Conservation (phyloP, 1,284 basidiomycete species). For the Ceratobasidium sp. region DNA sequence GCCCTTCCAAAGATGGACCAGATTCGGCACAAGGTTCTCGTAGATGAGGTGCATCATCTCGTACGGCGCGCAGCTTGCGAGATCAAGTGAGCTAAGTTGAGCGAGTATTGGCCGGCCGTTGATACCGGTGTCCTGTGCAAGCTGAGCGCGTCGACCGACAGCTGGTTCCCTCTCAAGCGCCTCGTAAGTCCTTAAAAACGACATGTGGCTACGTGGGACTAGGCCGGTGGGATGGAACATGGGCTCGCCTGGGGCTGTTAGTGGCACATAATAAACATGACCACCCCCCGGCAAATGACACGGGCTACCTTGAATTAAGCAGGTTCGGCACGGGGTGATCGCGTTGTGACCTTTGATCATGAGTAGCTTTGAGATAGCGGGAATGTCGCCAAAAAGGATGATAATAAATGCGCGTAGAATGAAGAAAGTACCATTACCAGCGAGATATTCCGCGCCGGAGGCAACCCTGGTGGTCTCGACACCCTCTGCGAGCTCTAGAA, state of each 20-base stretch:
- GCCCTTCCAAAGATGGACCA: conserved; percentile 22
- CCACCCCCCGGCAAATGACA: background rate
- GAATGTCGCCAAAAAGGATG: conserved; percentile 44
- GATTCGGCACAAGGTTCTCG: conserved; percentile 44
- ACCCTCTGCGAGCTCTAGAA: conserved; percentile 31
- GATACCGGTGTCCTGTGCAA: conserved; percentile 22
- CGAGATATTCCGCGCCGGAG: background rate
- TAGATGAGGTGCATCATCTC: conserved; percentile 46
- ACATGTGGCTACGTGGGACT: conserved; percentile 28
- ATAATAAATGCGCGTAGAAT: conserved; percentile 41
- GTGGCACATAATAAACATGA: conserved; percentile 34
- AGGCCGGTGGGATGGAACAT: conserved; percentile 6
- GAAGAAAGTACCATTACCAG: conserved; percentile 2
- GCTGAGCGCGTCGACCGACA: background rate
- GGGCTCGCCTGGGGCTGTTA: background rate
- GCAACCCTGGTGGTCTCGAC: background rate
- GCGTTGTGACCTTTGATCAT: conserved; percentile 44
- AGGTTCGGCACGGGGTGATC: conserved; percentile 40
- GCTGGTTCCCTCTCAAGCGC: background rate
- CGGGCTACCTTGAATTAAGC: conserved; percentile 47
- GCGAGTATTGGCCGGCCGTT: conserved; percentile 27
- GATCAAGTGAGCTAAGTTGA: conserved; percentile 6
- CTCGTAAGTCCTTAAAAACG: background rate
- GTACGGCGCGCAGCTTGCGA: conserved; percentile 42
- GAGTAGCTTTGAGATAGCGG: conserved; percentile 42